A percentile compares a stretch with the other conserved stretches of the same genome.
Evolutionary conservation across 2,329 filamentous ascomycete genomes (phyloP).

Genomic region (Alternaria triticina): DNA sequence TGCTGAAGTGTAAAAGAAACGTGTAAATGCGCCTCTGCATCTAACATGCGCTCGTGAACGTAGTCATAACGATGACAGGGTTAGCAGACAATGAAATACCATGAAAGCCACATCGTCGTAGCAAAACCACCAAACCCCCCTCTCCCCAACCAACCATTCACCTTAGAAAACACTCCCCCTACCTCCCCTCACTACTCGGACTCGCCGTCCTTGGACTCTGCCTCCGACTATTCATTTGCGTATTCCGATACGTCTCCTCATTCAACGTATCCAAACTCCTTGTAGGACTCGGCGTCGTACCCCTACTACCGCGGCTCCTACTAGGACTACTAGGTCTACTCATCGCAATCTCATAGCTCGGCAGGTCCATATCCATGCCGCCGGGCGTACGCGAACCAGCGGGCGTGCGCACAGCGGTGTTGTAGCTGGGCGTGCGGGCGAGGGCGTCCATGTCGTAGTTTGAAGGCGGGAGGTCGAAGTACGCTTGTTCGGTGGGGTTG

Average conservation of each 20-base stretch:
- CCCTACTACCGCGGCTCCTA: slow-evolving; percentile 36
- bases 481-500: slow-evolving; percentile 23
- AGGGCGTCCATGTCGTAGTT: slow-evolving; percentile 55
- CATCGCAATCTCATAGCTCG: slow-evolving; percentile 55
- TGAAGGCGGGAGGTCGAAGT: slow-evolving; percentile 27
- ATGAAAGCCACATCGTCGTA: too few relatives aligned
- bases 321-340: slow-evolving; percentile 51
- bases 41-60: neutral
- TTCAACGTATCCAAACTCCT: slow-evolving; percentile 43
- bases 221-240: slow-evolving; percentile 39
- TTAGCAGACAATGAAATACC: too few relatives aligned
- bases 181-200: slow-evolving; percentile 35
- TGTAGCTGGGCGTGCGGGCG: slow-evolving; percentile 58
- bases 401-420: slow-evolving; percentile 56
- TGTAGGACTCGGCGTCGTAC: slow-evolving; percentile 42
- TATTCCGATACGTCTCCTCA: slow-evolving; percentile 48
- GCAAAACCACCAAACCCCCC: neutral
- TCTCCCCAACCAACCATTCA: neutral
- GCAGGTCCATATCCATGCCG: slow-evolving; percentile 47
- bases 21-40: neutral
- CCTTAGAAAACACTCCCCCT: neutral
- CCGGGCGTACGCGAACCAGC: slow-evolving; percentile 50
- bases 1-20: neutral
- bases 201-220: slow-evolving; percentile 27
- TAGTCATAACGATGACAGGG: neutral